Base-by-base conservation (phyloP, 2,329 filamentous ascomycete species). In the Cladophialophora chaetospira region DNA sequence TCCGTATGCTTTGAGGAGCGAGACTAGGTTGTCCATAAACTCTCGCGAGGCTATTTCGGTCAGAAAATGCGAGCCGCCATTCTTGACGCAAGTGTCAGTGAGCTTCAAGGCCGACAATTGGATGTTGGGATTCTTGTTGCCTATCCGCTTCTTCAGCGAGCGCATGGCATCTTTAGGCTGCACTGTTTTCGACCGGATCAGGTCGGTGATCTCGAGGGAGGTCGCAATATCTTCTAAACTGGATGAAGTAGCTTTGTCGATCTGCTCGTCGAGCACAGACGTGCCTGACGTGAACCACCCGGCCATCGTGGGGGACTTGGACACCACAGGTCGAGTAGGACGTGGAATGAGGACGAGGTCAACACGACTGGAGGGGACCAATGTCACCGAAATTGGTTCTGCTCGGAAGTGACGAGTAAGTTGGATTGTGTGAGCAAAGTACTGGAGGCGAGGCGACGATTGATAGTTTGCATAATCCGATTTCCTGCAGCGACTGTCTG, bases 141-240 rank as follows among this genome's bases (percentile, higher is more conserved):
- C 91, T 79, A 99, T 91, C 72, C 94, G 87, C 71, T 86, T 86
- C 78, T 97, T 97, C 69, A 99, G 79, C 40, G 91, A 93, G 72
- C 91, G 89, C 94, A 99, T 99, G 61, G 94, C 94, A 75, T 99
- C 94, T 75, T 93, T 97, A 52, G 94, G 93, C 73, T 92, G 91
- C 48, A 99, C 93, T 15, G 91, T 96, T 79, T 97, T 97, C 69
- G 92, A 97, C 67, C 94, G 86, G 73, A 99, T 97, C 67, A 96
- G 81, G 77, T 99, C 94, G 73, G 93, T 97, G 67, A 99, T 97
- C 75, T 99, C 94, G 69, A 99, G 86, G 72, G 97, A 97, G 66
- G 97, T 84, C 36, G 94, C 88, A 72, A 99, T 97, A 70, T 99
- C 93, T 76, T 99, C 92, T 66, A 99, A 81, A 75, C 92, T 97